Evolutionary conservation across 23 red algal genomes (phyloP).

Genomic region (Gracilaria vermiculophylla): DNA sequence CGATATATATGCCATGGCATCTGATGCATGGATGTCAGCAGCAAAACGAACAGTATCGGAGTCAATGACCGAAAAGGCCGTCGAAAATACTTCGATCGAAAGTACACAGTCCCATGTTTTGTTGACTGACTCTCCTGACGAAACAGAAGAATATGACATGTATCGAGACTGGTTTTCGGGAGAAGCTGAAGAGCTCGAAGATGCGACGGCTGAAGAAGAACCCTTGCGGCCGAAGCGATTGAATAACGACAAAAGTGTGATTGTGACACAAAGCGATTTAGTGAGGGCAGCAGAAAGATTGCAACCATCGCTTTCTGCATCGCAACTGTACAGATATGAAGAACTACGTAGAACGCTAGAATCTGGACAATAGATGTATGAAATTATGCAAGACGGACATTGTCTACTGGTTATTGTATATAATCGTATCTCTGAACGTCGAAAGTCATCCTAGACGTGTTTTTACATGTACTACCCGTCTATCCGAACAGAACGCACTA

Average conservation of each 20-base stretch:
- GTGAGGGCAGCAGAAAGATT: conserved; percentile 20
- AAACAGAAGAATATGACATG: conserved; percentile 18
- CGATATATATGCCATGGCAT: conserved; percentile 48
- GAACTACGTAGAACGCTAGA: conserved; percentile 30
- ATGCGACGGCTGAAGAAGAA: not conserved
- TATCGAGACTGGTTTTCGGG: conserved; percentile 46
- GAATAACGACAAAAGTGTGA: not conserved
- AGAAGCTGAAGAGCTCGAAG: not conserved
- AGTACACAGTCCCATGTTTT: not conserved
- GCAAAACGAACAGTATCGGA: conserved; percentile 22
- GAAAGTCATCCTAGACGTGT: not conserved
- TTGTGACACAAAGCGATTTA: conserved; percentile 32
- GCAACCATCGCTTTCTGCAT: conserved; percentile 28
- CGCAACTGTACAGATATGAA: conserved; percentile 41
- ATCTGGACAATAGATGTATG: conserved; percentile 4
- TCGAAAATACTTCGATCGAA: not conserved
- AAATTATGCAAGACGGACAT: no score
- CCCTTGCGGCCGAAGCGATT: not conserved
- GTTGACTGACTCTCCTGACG: not conserved
- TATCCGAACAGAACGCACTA: conserved; percentile 2
- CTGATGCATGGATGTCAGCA: conserved; percentile 52
- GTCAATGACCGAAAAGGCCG: not conserved
- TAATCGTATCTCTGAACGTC: not conserved
- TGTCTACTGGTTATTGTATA: no score
- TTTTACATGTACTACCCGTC: not conserved